Conservation (phyloP, 2,329 filamentous ascomycete species). For the Thielaviopsis populi region DNA sequence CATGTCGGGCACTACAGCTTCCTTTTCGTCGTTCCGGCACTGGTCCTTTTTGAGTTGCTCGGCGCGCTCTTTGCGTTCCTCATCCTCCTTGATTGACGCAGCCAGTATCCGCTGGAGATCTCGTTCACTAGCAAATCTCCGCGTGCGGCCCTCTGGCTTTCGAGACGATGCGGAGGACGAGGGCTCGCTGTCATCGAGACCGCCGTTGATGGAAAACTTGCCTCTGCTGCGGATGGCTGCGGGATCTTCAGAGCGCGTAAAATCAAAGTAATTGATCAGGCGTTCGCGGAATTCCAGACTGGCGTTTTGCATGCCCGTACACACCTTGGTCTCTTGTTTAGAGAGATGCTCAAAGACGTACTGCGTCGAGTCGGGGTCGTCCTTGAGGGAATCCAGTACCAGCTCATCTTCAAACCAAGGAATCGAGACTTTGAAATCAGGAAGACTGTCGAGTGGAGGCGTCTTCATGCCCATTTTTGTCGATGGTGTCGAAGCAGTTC, state of each 20-base stretch:
- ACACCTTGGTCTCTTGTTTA: neutral
- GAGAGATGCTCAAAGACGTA: constrained; percentile 30
- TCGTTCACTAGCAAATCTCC: constrained; percentile 53
- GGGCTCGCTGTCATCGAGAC: constrained; percentile 21
- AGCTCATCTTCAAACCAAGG: constrained; percentile 11
- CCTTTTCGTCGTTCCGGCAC: constrained; percentile 54
- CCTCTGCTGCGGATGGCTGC: constrained; percentile 40
- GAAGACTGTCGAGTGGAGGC: constrained; percentile 40
- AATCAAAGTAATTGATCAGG: constrained; percentile 34
- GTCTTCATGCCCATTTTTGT: constrained; percentile 33
- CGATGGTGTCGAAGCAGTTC: constrained; percentile 27
- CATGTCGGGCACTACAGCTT: constrained; percentile 60
- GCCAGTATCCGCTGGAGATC: constrained; percentile 58
- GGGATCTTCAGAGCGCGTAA: constrained; percentile 41
- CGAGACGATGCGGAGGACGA: constrained; percentile 25
- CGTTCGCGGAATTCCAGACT: constrained; percentile 6
- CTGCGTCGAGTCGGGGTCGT: constrained; percentile 27
- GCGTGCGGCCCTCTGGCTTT: constrained; percentile 39
- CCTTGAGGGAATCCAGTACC: constrained; percentile 29
- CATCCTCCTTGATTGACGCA: constrained; percentile 55
- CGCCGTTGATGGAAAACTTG: constrained; percentile 31
- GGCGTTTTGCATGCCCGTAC: neutral
- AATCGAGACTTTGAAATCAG: constrained; percentile 26
- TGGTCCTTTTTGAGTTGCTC: constrained; percentile 49
- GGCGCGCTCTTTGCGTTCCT: constrained; percentile 54